Evolutionary conservation across 345 rosid genomes (phyloP), one percentile per base, ranked within the genome.

Genomic region (Firmiana major): DNA sequence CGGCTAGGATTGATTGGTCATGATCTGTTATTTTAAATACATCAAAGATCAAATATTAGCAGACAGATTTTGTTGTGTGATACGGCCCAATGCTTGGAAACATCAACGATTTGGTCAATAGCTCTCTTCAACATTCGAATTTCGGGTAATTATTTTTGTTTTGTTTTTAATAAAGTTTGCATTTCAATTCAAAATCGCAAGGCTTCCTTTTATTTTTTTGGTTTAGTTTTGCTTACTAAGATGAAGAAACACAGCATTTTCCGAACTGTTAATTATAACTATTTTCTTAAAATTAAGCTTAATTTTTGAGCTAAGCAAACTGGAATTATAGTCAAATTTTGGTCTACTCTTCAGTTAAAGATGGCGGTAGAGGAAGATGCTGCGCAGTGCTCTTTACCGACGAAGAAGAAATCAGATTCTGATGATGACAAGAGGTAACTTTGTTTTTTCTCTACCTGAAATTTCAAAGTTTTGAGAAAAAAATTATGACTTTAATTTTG

Each of bases 401-500:
- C 49, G 83, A 83, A 85, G 86, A 89, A 88, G 83, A 89, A 91
- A 74, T 81, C 81, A 24, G 84, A 87, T 1, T 82, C 96, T 31
- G 96, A 91, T 67, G 87, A 80, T 9, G 96, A 91, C 38, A 86
- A 86, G 79, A 86, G 96, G 96, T 85, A 36, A 9, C 62, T 48
- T 0, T 45, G 73, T 21, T 58, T 55, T 4, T 57, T 6, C 65
- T 22, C 0, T 16, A 0, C 6, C 59, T 19, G 9, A 49, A 9
- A n/a, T 75, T 53, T 31, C 57, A 7, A 48, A 17, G 22, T 55
- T 63, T 28, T 76, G 8, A 22, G 43, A 58, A 24, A 38, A 38
- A 58, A 22, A 55, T 0, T 9, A 5, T 3, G 10, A 55, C 22
- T 34, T 26, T 54, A 7, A 49, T 49, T 77, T 76, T 22, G 77